These are phyloP conservation scores for Coemansia sp. DNA, from an alignment of 192 early-diverging fungal genomes.

Conservation along the genomic window DNA sequence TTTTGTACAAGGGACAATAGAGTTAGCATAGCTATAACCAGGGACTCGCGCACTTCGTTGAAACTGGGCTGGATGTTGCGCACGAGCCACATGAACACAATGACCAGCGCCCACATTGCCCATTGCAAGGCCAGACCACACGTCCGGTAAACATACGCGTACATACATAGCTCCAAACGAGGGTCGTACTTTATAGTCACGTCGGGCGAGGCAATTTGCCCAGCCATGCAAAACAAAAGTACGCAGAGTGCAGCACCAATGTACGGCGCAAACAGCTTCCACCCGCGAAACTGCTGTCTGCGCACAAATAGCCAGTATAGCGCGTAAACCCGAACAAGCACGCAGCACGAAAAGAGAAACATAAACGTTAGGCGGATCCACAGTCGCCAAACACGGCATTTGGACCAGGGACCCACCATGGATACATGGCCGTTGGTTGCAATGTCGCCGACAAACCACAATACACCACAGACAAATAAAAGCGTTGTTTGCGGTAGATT, in stretches of 20 bases:
- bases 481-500: conserved; percentile 24
- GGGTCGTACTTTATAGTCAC: conserved; percentile 5
- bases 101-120: conserved; percentile 8
- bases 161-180: neutral
- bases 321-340: conserved; percentile 37
- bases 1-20: conserved; percentile 25
- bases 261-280: conserved; percentile 5
- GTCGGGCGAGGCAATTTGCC: conserved; percentile 8
- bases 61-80: conserved; percentile 48
- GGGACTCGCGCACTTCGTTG: conserved; percentile 39
- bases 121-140: conserved; percentile 7
- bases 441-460: conserved; percentile 43
- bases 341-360: conserved; percentile 37
- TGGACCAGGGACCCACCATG: conserved; percentile 19
- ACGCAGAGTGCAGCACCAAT: conserved; percentile 44
- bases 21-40: conserved; percentile 25
- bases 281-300: conserved; percentile 28
- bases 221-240: conserved; percentile 47
- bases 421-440: conserved; percentile 33
- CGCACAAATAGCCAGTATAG: conserved; percentile 46
- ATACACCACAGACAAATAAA: conserved; percentile 18
- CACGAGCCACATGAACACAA: conserved; percentile 20
- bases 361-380: conserved; percentile 38
- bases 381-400: conserved; percentile 40
- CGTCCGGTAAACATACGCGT: neutral